These are phyloP conservation scores for Fagopyrum esculentum DNA, from an alignment of 148 eudicot genomes.

Conservation along the genomic window DNA sequence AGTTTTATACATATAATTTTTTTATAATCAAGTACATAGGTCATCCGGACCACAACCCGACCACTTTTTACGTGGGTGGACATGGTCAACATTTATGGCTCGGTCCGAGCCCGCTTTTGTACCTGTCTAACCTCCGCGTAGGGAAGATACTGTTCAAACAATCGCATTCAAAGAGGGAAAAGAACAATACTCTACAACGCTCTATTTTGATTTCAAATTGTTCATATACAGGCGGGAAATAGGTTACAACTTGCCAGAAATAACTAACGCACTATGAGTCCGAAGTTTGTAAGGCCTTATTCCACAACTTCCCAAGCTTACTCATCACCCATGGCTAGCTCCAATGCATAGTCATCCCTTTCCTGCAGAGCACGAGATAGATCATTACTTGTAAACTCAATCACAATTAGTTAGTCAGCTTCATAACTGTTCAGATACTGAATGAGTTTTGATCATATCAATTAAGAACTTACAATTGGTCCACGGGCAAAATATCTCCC, in stretches of 20 bases:
- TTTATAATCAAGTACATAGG: too few relatives aligned
- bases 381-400: not conserved
- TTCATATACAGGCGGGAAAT: not conserved
- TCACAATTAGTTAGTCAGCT: not conserved
- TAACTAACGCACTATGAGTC: not conserved
- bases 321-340: conserved; percentile 92
- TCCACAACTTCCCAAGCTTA: conserved; percentile 17
- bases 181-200: conserved; percentile 8
- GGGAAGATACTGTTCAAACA: not conserved
- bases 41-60: too few relatives aligned
- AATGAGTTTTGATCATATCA: not conserved
- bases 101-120: too few relatives aligned
- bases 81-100: too few relatives aligned
- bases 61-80: too few relatives aligned
- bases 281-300: not conserved
- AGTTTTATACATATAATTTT: too few relatives aligned
- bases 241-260: not conserved
- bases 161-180: not conserved
- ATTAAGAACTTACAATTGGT: conserved; percentile 69
- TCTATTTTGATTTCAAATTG: not conserved
- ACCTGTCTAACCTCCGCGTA: too few relatives aligned
- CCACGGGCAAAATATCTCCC: conserved; percentile 98
- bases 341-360: conserved; percentile 90
- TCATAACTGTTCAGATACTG: not conserved
- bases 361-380: conserved; percentile 40